Conservation (phyloP, 2,329 filamentous ascomycete species). For the Dactylella cylindrospora region DNA sequence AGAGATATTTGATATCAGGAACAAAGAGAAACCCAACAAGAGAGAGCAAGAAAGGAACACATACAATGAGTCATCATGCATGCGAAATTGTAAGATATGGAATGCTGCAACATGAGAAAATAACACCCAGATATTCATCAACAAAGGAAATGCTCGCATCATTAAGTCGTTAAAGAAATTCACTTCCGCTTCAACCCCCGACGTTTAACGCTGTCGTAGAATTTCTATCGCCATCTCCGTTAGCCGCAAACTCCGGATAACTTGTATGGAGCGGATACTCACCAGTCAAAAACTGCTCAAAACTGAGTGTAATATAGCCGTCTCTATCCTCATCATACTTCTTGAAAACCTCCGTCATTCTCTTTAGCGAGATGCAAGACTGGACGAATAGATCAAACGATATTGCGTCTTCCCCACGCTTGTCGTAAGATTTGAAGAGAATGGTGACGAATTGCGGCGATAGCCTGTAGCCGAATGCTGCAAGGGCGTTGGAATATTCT, state of each 20-base stretch:
- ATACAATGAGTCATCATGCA: not conserved
- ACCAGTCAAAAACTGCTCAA: constrained; percentile 75
- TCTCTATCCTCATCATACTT: constrained; percentile 97
- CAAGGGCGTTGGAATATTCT: constrained; percentile 87
- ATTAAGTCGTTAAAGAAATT: too few species aligned
- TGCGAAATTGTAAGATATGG: not conserved
- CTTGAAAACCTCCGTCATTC: constrained; percentile 99
- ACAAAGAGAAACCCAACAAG: not conserved
- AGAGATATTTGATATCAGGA: too few species aligned
- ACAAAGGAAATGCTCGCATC: too few species aligned
- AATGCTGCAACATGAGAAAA: too few species aligned
- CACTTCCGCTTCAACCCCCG: not conserved
- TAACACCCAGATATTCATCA: too few species aligned
- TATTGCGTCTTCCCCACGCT: constrained; percentile 56
- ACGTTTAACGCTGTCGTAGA: constrained; percentile 45
- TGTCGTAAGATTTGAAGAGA: constrained; percentile 87
- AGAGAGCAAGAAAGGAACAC: not conserved
- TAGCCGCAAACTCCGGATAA: constrained; percentile 1
- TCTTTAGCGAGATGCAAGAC: constrained; percentile 91
- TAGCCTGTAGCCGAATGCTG: constrained; percentile 90
- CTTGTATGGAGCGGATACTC: constrained; percentile 45
- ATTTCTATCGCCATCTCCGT: constrained; percentile 46
- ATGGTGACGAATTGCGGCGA: constrained; percentile 79
- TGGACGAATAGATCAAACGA: constrained; percentile 93
- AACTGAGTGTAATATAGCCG: constrained; percentile 82